Evolutionary conservation across 129 eudicot species (phyloP).

Genomic region (Rutidosis leptorrhynchoides): DNA sequence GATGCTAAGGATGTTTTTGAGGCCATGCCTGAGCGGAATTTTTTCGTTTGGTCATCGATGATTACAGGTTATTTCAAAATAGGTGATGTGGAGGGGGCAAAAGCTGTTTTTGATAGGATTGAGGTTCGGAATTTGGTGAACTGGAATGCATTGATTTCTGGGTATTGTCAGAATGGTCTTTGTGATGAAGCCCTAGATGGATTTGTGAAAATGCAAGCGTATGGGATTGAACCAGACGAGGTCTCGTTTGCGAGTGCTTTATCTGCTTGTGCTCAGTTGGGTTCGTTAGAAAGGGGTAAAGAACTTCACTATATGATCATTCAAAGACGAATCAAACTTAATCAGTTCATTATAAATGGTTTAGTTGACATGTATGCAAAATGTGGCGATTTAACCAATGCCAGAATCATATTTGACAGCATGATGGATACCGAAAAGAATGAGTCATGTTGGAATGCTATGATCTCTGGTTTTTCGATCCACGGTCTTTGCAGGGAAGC

Average conservation of each 20-base stretch:
- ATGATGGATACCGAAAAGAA: constrained; percentile 30
- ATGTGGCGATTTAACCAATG: constrained; percentile 61
- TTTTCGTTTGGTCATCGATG: constrained; percentile 64
- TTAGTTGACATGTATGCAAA: constrained; percentile 87
- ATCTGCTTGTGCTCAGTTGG: constrained; percentile 69
- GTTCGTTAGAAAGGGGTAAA: constrained; percentile 55
- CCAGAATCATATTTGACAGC: constrained; percentile 52
- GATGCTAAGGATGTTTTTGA: constrained; percentile 65
- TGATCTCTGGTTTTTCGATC: constrained; percentile 60
- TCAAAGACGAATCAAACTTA: constrained; percentile 32
- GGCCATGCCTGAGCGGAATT: constrained; percentile 51
- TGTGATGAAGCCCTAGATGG: constrained; percentile 57
- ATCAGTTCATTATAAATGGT: constrained; percentile 48
- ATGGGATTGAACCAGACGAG: constrained; percentile 67
- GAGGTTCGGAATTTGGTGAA: constrained; percentile 55
- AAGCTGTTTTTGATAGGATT: constrained; percentile 39
- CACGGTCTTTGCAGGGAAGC: constrained; percentile 65
- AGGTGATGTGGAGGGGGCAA: constrained; percentile 45
- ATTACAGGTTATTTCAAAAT: constrained; percentile 59
- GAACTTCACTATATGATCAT: constrained; percentile 45
- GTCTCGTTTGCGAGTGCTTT: constrained; percentile 51
- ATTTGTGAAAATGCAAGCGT: constrained; percentile 41
- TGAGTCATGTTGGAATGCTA: constrained; percentile 60
- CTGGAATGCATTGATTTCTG: constrained; percentile 70
- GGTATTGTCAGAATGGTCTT: constrained; percentile 61